Evolutionary conservation across 306 rosid species (phyloP), one percentile per base, ranked within the genome.

Genomic region (Quercus ilex): DNA sequence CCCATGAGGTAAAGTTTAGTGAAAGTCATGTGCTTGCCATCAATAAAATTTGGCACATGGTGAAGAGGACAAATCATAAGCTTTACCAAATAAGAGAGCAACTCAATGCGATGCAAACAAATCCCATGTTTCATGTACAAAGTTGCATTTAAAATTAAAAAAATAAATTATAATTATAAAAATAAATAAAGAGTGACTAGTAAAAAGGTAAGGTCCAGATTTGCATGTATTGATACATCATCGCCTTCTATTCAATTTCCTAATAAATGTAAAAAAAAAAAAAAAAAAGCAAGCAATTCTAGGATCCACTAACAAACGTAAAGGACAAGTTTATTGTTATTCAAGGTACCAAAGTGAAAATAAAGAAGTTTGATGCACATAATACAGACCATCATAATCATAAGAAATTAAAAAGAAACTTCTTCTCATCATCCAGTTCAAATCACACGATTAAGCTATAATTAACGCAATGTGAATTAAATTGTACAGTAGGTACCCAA

Each of bases 391-490:
- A 53, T 26, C 5, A 6, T 23, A 55, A 12, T 31, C 55, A 59
- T 74, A 25, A 35, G 18, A 58, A 74, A 74, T 38, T 12, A 35
- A 13, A 23, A 10, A 58, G 43, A 19, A 74, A 19, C 25, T 38
- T 15, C 60, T 33, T 53, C 43, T 10, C 23, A 72, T 17, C 55
- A 73, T 26, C 72, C 55, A 74, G 76, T 80, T 71, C 56, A 63
- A 55, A 76, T 74, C 41, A 35, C 53, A 51, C 35, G 43, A 79
- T 65, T 77, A 80, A 82, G 72, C 28, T 75, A 84, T 19, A 74
- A 80, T 58, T 57, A 28, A 86, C 49, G 55, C 55, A 23, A 79
- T 12, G 52, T n/a, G 33, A 84, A 74, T 19, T 9, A 52, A 77
- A 78, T 82, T 23, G 71, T 68, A 72, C 74, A 8, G 18, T 41